Evolutionary conservation across 139 green algal species (phyloP), one percentile per base, ranked within the genome.

Genomic region (Picochlorum sp.): DNA sequence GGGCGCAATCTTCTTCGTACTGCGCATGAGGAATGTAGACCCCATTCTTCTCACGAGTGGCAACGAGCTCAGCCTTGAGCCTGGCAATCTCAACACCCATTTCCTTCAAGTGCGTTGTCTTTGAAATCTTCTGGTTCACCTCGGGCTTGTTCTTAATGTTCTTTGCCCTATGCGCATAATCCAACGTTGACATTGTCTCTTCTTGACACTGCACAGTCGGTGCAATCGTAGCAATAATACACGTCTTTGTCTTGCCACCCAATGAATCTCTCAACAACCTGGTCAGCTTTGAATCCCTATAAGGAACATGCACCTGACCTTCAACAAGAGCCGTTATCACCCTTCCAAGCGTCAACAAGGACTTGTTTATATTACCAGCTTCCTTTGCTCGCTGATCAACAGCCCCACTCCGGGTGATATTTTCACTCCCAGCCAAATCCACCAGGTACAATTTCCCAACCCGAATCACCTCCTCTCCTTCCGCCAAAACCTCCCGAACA

Each of bases 401-500:
- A 7, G 92, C 90, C 14, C 90, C 91, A 9, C 87, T 95, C 37
- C 89, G 75, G 21, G 74, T 88, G 61, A 98, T 91, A 77, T 96
- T 97, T 68, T 99, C 94, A 1, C 73, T 90, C 24, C 94, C 94
- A 8, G 94, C 94, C 31, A 99, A 80, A 67, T 99, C 94, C 55
- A 99, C 94, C 24, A 99, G 86, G 81, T 99, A 96, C 11, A 99
- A 81, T 77, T 98, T 98, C 63, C 94, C 92, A 45, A 90, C 85
- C 62, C 96, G 96, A 67, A 99, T 94, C 3, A 98, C 82, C 57
- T 99, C 94, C 70, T 98, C 91, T 8, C 94, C 94, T 20, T 97
- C 87, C 2, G 89, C 69, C 4, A 85, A 89, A 8, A 83, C 81
- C 81, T 99, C 93, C n/a, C 85, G 83, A 57, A 88, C 83, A 68